Conservation (phyloP, 257 asterid genomes). For the Gentiana straminea region DNA sequence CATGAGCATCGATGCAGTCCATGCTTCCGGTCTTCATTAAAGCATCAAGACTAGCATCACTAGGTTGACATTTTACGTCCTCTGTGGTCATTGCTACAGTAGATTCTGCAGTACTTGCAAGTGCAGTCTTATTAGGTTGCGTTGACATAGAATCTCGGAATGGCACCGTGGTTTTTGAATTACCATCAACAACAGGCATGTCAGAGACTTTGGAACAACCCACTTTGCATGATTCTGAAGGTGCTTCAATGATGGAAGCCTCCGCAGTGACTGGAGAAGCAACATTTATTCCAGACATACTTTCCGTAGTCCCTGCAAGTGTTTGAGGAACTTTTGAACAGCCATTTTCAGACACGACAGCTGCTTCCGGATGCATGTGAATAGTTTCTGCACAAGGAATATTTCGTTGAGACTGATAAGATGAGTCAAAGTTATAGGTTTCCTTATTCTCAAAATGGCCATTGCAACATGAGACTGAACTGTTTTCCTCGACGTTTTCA, state of each 20-base stretch:
- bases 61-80: conserved; percentile 18
- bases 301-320: not conserved
- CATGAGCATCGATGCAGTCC: conserved; percentile 31
- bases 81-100: conserved; percentile 21
- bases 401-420: not conserved
- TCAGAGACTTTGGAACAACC: conserved; percentile 11
- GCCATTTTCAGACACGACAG: conserved; percentile 12
- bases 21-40: conserved; percentile 22
- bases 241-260: conserved; percentile 1
- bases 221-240: conserved; percentile 5
- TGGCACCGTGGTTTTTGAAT: conserved; percentile 15
- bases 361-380: conserved; percentile 8
- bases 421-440: conserved; percentile 17
- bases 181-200: conserved; percentile 12
- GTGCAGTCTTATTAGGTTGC: conserved; percentile 19
- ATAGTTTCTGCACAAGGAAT: conserved; percentile 8
- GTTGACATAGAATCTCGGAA: conserved; percentile 13
- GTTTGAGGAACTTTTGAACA: conserved; percentile 13
- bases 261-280: conserved; percentile 16
- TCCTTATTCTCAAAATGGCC: conserved; percentile 21
- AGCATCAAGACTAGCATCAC: conserved; percentile 28
- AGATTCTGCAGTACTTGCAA: conserved; percentile 23
- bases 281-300: not conserved
- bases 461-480: conserved; percentile 16
- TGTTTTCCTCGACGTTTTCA: conserved; percentile 24